Base-by-base conservation (phyloP, 2,329 filamentous ascomycete species). In the Talaromyces verruculosus region DNA sequence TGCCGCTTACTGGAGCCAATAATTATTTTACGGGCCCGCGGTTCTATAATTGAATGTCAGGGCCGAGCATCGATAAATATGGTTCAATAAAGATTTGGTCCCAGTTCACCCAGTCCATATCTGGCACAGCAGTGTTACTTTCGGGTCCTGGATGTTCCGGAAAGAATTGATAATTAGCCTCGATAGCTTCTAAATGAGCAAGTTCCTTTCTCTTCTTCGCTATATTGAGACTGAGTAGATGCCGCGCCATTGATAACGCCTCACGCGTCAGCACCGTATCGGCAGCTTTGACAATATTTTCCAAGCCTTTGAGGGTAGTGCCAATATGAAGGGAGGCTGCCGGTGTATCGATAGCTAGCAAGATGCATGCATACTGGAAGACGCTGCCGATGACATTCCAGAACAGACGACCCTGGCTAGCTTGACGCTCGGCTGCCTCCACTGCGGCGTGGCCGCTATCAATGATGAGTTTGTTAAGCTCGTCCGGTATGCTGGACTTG, bases 321-420 rank as follows among this genome's bases (percentile, higher is more conserved):
- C 4, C 19, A 5, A 75, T 70, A 33, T 75, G 69, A 0, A 10
- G 59, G 2, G 69, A 71, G 3, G 73, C 55, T 0, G 63, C 55
- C 11, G 72, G 69, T 3, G 69, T 72, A 63, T 76, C 73, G 0
- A 75, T 74, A 10, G 74, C 73, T 53, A 75, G 65, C 61, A 76
- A 15, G 25, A 75, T 63, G 13, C 72, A 75, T 13, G 69, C n/a
- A 67, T 75, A 76, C 37, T 75, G 73, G 61, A 75, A 75, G 41
- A 75, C 73, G 41, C 73, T 74, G 47, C 73, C 73, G 3, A 76
- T 75, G 33, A 72, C 70, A 10, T 76, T 76, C 73, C 73, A 75
- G 3, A 75, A 68, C 3, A 75, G 47, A 67, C 43, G 68, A 15
- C 73, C 73, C 25, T 75, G 67, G 43, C 3, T 69, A 5, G 69